Evolutionary conservation across 805 yeast species (phyloP).

Genomic region (Metschnikowia kofuensis): DNA sequence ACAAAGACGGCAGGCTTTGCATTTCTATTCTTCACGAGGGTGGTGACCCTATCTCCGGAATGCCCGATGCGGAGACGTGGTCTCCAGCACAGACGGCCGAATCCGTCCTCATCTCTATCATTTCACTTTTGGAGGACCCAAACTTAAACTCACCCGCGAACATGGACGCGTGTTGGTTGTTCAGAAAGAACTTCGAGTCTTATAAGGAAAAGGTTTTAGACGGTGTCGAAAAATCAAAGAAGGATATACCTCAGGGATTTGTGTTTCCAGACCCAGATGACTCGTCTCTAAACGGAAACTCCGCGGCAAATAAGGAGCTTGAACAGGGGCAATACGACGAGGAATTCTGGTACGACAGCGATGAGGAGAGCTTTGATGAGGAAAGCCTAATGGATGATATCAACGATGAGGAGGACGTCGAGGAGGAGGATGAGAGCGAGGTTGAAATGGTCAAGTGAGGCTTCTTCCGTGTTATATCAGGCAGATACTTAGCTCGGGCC

Average conservation of each 20-base stretch:
- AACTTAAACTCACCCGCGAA: slow-evolving; percentile 93
- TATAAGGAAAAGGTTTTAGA: slow-evolving; percentile 72
- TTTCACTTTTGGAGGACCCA: slow-evolving; percentile 90
- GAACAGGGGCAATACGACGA: slow-evolving; percentile 67
- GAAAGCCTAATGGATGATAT: slow-evolving; percentile 47
- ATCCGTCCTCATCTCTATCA: slow-evolving; percentile 82
- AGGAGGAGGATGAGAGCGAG: slow-evolving; percentile 41
- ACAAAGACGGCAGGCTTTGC: slow-evolving; percentile 89
- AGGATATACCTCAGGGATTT: slow-evolving; percentile 85
- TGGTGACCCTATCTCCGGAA: slow-evolving; percentile 87
- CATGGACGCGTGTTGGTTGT: slow-evolving; percentile 91
- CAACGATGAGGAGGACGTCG: slow-evolving; percentile 53
- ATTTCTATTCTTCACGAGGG: slow-evolving; percentile 89
- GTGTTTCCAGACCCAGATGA: slow-evolving; percentile 71
- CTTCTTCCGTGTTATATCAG: no score
- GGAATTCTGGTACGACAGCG: slow-evolving; percentile 76
- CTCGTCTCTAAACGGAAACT: slow-evolving; percentile 34
- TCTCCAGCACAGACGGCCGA: slow-evolving; percentile 91
- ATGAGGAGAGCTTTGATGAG: slow-evolving; percentile 46
- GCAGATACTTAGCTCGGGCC: no score
- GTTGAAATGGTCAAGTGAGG: slow-evolving; percentile 17
- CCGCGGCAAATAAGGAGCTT: slow-evolving; percentile 35
- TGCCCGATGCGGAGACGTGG: slow-evolving; percentile 94
- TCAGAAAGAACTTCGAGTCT: slow-evolving; percentile 75
- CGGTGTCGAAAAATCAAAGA: slow-evolving; percentile 80